phyloP scores from a whole-genome alignment of 345 rosid species.

The Geranium brycei region DNA sequence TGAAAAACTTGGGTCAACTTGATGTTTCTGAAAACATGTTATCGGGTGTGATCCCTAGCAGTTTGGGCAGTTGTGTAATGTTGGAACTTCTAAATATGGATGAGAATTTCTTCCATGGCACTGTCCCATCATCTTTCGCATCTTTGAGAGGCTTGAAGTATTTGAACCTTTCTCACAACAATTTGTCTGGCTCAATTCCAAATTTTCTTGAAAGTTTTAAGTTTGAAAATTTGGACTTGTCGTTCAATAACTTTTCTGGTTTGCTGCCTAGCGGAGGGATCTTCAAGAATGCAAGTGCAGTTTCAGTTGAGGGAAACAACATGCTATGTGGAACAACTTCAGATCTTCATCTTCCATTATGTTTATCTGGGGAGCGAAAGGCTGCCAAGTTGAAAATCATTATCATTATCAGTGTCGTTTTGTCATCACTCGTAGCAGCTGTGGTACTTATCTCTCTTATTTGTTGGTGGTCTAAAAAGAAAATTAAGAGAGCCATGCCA shows the following conservation, averaged over 20 bases:
- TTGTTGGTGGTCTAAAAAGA: not conserved
- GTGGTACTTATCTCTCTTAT: not conserved
- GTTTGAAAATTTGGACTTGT: conserved; percentile 5
- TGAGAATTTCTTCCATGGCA: conserved; percentile 4
- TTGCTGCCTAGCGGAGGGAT: conserved; percentile 13
- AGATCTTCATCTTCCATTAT: conserved; percentile 2
- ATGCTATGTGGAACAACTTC: conserved; percentile 13
- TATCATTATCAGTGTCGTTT: not conserved
- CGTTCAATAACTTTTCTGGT: conserved; percentile 18
- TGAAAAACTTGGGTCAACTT: not conserved
- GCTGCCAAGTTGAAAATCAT: not conserved
- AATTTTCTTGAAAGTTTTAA: conserved; percentile 4
- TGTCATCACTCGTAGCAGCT: not conserved
- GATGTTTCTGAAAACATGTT: conserved; percentile 5
- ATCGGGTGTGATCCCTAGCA: not conserved
- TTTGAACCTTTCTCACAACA: not conserved
- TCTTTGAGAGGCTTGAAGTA: not conserved
- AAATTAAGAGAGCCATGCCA: not conserved
- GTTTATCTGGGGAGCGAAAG: not conserved
- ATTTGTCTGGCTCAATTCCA: conserved; percentile 4
- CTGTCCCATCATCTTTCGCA: conserved; percentile 1
- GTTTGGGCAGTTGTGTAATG: not conserved
- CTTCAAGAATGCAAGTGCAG: conserved; percentile 6
- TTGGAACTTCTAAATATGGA: conserved; percentile 4
- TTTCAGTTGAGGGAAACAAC: conserved; percentile 2